A percentile compares a stretch with the other conserved stretches of the same genome.
Evolutionary conservation across 1,139 yeast species (phyloP).

Genomic region (Blastobotrys serpentis): DNA sequence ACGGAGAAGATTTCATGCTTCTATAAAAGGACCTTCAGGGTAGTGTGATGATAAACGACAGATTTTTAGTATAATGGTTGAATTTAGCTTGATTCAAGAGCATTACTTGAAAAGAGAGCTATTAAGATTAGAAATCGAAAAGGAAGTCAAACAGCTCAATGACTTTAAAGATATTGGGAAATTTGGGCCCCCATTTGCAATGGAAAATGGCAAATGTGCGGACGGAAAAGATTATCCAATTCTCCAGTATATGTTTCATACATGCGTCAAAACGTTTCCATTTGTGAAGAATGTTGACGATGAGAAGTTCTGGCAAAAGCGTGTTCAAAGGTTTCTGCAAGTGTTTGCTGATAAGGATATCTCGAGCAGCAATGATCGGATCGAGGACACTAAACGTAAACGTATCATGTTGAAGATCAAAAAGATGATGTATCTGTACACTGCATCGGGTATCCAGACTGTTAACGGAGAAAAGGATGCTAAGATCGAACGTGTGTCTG

Average conservation of each 20-base stretch:
- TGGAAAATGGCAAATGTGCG: constrained; percentile 15
- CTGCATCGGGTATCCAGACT: constrained; percentile 73
- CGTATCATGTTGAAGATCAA: constrained; percentile 60
- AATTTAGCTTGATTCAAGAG: constrained; percentile 59
- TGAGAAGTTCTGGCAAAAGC: constrained; percentile 67
- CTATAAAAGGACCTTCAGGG: too few relatives aligned
- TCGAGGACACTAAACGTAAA: constrained; percentile 68
- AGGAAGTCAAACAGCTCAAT: constrained; percentile 60
- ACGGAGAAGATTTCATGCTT: too few relatives aligned
- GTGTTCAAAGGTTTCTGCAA: constrained; percentile 78
- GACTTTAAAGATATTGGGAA: constrained; percentile 58
- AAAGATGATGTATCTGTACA: constrained; percentile 62
- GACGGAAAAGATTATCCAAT: constrained; percentile 55
- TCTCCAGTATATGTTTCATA: constrained; percentile 59
- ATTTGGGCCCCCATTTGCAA: constrained; percentile 72
- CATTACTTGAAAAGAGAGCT: constrained; percentile 84
- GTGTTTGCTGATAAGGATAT: constrained; percentile 69
- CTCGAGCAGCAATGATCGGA: constrained; percentile 68
- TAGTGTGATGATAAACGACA: too few relatives aligned
- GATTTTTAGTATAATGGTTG: constrained; percentile 11
- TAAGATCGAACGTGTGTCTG: constrained; percentile 49
- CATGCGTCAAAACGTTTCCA: constrained; percentile 70
- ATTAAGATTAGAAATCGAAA: constrained; percentile 56
- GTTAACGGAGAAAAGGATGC: constrained; percentile 49
- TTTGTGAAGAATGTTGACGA: constrained; percentile 58